Conservation (phyloP, 352 stramenopile species). For the Pythium guiyangense region DNA sequence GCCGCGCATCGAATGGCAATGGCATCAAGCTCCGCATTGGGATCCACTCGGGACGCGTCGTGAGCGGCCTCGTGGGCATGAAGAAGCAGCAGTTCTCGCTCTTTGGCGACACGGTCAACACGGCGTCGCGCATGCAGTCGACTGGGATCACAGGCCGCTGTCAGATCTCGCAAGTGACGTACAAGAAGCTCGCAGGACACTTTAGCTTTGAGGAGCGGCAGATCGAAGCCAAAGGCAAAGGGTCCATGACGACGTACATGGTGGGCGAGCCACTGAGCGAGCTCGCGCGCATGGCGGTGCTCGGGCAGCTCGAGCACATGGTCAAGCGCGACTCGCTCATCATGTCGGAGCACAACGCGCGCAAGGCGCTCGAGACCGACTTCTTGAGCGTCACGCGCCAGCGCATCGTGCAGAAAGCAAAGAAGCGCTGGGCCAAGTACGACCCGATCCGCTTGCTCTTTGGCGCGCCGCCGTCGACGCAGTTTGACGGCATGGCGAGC, state of each 20-base stretch:
- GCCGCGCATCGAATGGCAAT: conserved; percentile 69
- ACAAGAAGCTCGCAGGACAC: conserved; percentile 71
- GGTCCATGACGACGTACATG: conserved; percentile 79
- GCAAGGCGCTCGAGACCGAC: conserved; percentile 41
- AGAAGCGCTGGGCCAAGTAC: conserved; percentile 53
- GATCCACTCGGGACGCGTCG: conserved; percentile 86
- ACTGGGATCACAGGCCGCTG: conserved; percentile 75
- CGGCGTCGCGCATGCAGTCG: conserved; percentile 86
- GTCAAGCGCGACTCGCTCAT: conserved; percentile 63
- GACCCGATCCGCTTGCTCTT: conserved; percentile 49
- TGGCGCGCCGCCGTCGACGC: conserved; percentile 34
- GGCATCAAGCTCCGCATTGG: conserved; percentile 89
- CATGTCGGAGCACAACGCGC: conserved; percentile 37
- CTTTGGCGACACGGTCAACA: conserved; percentile 93
- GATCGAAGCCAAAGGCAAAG: conserved; percentile 86
- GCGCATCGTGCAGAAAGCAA: conserved; percentile 42
- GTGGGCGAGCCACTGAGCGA: conserved; percentile 68
- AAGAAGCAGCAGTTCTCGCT: conserved; percentile 93
- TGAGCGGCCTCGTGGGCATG: conserved; percentile 86
- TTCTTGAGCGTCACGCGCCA: conserved; percentile 50
- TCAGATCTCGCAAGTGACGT: conserved; percentile 79
- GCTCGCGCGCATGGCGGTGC: conserved; percentile 46
- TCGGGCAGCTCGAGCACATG: conserved; percentile 65
- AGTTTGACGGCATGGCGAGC: conserved; percentile 17
- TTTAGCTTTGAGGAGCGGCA: conserved; percentile 78